Evolutionary conservation across 2,329 filamentous ascomycete species (phyloP), one percentile per base, ranked within the genome.

Genomic region (Monascus ruber): DNA sequence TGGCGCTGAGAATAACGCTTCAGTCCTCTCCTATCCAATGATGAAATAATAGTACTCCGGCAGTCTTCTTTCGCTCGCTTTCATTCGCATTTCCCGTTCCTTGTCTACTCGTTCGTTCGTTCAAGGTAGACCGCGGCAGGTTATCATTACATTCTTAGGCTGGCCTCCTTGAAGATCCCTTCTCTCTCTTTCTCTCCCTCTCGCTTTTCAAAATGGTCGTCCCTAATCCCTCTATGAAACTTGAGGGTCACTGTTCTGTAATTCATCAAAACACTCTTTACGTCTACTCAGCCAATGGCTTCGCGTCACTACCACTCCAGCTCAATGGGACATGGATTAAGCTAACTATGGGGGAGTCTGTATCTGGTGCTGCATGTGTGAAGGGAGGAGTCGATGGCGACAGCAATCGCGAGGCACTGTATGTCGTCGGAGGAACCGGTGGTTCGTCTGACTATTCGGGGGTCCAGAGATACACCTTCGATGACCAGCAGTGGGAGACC

Each of bases 201-300:
- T 32, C 31, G 26, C 41, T 39, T 38, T 37, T 35, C 24, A 32
- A 53, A 34, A 93, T 93, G 86, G 68, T 78, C 55, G 70, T 81
- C 41, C 85, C 86, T 36, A 66, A 77, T 54, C 86, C 87, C 38
- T 68, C 74, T 38, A 72, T 78, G 56, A 69, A 80, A 46, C 68
- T 95, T 58, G 75, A 79, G 60, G 78, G 81, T 62, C 79, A 85
- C 54, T 96, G 89, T 65, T 86, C 87, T 42, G 77, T 83, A 54
- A 74, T 95, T 45, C 72, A 85, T 67, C 72, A 87, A 56, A 80
- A 87, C 60, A 86, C 79, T 8, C 76, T 96, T 38, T 96, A 93
- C 66, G 79, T 83, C 34, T 94, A 85, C 60, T 85, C 85, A 5
- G 65, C 77, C 6, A 65, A 76, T 35, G 83, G 78, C 26, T 88